Percentiles rank a stretch among this genome's conserved stretches.
phyloP scores from a whole-genome alignment of 805 yeast species.

The Teunomyces stri region DNA sequence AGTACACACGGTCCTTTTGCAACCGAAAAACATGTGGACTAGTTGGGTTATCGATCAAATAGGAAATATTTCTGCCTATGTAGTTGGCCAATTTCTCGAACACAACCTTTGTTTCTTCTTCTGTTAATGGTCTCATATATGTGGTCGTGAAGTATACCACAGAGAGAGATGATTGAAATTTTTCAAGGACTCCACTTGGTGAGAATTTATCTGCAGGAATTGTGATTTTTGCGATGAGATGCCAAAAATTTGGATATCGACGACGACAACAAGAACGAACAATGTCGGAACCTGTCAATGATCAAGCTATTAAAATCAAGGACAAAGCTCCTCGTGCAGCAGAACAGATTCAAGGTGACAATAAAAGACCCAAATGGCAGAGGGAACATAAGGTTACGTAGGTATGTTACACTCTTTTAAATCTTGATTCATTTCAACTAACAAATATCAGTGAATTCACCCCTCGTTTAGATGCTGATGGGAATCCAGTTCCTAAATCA shows the following conservation, averaged over 20 bases:
- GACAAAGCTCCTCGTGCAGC: conserved; percentile 8
- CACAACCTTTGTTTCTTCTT: conserved; percentile 93
- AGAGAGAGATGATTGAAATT: conserved; percentile 4
- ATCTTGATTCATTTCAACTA: conserved; percentile 2
- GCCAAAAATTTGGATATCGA: neutral
- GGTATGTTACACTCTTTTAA: conserved; percentile 42
- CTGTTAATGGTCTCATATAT: conserved; percentile 89
- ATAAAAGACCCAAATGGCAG: conserved; percentile 18
- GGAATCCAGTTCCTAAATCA: conserved; percentile 53
- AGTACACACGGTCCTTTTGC: conserved; percentile 95
- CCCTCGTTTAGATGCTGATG: conserved; percentile 57
- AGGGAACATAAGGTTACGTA: conserved; percentile 47
- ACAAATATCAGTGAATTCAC: conserved; percentile 27
- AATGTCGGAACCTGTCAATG: conserved; percentile 3
- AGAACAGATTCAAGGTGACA: conserved; percentile 17
- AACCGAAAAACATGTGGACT: conserved; percentile 93
- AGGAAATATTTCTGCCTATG: conserved; percentile 92
- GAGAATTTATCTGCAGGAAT: neutral
- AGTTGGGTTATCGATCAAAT: conserved; percentile 77
- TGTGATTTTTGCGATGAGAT: conserved; percentile 2
- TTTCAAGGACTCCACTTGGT: conserved; percentile 1
- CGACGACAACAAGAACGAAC: neutral
- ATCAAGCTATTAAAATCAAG: neutral
- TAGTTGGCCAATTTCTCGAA: conserved; percentile 95
- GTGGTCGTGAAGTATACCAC: neutral